Evolutionary conservation across 2,329 filamentous ascomycete genomes (phyloP), one percentile per base, ranked within the genome.

Genomic region (Colletotrichum salicis): DNA sequence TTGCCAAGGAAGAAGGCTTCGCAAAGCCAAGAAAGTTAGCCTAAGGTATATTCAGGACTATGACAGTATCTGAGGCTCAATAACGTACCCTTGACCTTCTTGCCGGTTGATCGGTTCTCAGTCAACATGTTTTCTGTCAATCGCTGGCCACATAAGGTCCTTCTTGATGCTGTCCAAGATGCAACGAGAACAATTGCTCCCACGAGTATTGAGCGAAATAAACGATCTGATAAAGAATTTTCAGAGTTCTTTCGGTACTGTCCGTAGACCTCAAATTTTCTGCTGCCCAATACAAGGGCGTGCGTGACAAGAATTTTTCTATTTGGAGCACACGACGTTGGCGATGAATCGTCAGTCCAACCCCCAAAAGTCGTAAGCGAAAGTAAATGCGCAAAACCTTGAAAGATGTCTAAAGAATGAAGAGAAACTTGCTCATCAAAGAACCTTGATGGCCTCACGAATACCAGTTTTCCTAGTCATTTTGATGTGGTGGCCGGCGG

Each of bases 1-100:
- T 69, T 70, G 13, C 72, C 72, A 2, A 74, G 72, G 72, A 74
- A 74, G 63, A 73, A 74, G 29, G 45, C 72, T 74, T n/a, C 19
- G 7, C n/a, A 27, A 15, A 45, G 3, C 6, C 60, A 2, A 29
- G 13, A 48, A 24, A 55, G 35, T 68, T 54, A 68, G 66, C 41
- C 22, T 5, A 7, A 24, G 13, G 13, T 0, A 5, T n/a, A 2
- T 15, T 13, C 15, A 15, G 12, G 13, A 7, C n/a, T 2, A 6
- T 8, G 37, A 41, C 19, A 1, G 12, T 0, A 15, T 8, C 1
- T 5, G 45, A n/a, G 13, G 2, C 13, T 52, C 12, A 13, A 6
- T 5, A 48, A 24, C 27, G 7, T 59, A 71, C 69, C 65, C 48
- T 61, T 67, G 35, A 69, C 35, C 22, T 60, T 69, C 27, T 59